These are phyloP conservation scores for Termitomyces sp. DNA, from an alignment of 1,284 basidiomycete species.

Conservation along the genomic window DNA sequence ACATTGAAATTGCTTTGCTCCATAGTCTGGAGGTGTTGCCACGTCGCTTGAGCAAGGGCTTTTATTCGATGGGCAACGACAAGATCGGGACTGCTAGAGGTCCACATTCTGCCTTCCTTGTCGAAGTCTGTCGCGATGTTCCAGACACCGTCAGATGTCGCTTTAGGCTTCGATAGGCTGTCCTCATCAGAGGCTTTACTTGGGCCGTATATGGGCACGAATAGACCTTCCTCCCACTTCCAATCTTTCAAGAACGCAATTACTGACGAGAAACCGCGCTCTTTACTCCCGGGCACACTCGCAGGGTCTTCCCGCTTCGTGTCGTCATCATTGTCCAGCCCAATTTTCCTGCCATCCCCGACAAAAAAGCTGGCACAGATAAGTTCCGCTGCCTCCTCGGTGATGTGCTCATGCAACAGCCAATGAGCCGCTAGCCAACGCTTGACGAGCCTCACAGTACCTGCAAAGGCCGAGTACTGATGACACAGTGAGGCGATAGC, in stretches of 20 bases:
- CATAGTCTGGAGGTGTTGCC: slow-evolving; percentile 41
- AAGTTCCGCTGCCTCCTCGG: slow-evolving; percentile 80
- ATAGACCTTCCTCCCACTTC: slow-evolving; percentile 73
- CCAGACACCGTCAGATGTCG: slow-evolving; percentile 60
- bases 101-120: slow-evolving; percentile 73
- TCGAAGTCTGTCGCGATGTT: slow-evolving; percentile 81
- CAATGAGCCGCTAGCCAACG: slow-evolving; percentile 92
- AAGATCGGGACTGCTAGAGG: slow-evolving; percentile 53
- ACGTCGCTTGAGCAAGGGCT: slow-evolving; percentile 71
- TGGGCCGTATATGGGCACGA: slow-evolving; percentile 56
- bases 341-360: slow-evolving; percentile 32
- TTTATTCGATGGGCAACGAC: slow-evolving; percentile 69
- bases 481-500: slow-evolving; percentile 80
- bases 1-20: slow-evolving; percentile 46
- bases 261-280: slow-evolving; percentile 78
- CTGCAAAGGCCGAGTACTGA: slow-evolving; percentile 74
- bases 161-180: slow-evolving; percentile 15
- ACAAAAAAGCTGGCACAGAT: slow-evolving; percentile 70
- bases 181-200: slow-evolving; percentile 18
- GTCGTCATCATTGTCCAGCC: slow-evolving; percentile 26
- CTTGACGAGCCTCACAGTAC: slow-evolving; percentile 85
- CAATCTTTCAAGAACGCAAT: slow-evolving; percentile 77
- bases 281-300: slow-evolving; percentile 60
- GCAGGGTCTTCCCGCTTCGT: slow-evolving; percentile 23
- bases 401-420: slow-evolving; percentile 68